A percentile compares a stretch with the other conserved stretches of the same genome.
Conservation (phyloP, 306 rosid genomes). For the Prunus armeniaca region DNA sequence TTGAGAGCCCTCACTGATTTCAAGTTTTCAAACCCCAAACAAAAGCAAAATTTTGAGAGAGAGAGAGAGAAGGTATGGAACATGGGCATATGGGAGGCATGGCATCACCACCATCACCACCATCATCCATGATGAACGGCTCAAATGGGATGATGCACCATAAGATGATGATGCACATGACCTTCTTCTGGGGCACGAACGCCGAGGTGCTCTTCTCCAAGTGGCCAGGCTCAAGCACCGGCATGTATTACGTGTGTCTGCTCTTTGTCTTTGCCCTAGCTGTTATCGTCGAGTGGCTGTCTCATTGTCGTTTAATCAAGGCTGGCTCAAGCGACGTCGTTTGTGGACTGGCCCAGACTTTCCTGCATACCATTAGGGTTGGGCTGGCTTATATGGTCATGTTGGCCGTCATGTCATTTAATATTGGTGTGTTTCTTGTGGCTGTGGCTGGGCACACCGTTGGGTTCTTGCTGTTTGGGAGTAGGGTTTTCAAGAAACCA, state of each 20-base stretch:
- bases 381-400: conserved; percentile 69
- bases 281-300: conserved; percentile 48
- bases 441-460: conserved; percentile 67
- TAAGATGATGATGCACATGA: conserved; percentile 80
- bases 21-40: neutral
- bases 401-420: conserved; percentile 89
- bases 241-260: conserved; percentile 61
- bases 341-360: conserved; percentile 51
- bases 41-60: neutral
- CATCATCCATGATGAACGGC: conserved; percentile 8
- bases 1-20: neutral
- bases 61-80: conserved; percentile 5
- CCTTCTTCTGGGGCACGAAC: conserved; percentile 76
- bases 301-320: conserved; percentile 42
- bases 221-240: conserved; percentile 62
- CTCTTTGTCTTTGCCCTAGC: conserved; percentile 52
- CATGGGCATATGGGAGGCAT: conserved; percentile 22
- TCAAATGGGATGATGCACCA: conserved; percentile 4
- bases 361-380: conserved; percentile 48
- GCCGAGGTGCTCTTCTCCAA: conserved; percentile 49
- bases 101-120: conserved; percentile 14
- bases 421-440: conserved; percentile 62
- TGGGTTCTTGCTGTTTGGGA: conserved; percentile 57
- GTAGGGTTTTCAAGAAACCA: conserved; percentile 37
- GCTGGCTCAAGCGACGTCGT: conserved; percentile 30